Base-by-base conservation (phyloP, 108 stramenopile species). In the Aurantiochytrium sp. region DNA sequence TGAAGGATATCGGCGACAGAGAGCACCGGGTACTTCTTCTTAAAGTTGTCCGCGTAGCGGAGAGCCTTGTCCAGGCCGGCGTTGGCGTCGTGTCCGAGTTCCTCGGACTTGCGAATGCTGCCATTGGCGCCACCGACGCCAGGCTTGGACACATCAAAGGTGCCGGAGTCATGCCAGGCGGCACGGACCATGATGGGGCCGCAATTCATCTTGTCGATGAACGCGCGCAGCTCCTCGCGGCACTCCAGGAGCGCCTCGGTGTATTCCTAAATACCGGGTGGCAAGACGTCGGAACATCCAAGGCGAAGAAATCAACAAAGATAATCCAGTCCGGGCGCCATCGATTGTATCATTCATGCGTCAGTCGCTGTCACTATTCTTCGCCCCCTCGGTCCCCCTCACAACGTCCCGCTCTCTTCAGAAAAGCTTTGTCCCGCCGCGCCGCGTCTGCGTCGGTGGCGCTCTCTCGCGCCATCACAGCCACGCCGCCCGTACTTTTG, bases 1-100 rank as follows among this genome's bases (percentile, higher is more conserved):
- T 97, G 97, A 92, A 97, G 98, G 45, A 98, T 90, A 91, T 99
- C 99, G 12, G 96, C 97, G 89, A 98, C 97, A 10, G 96, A 94
- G 28, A 98, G 90, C 5, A 92, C 93, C 16, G 96, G 97, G 92
- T 96, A 93, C 91, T 97, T 95, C 28, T 94, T 93, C 92, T 97
- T 97, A 88, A 99, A 95, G 43, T 96, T 95, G 47, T 97, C 96
- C 49, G 98, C 89, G 44, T 96, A 89, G 51, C 92, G 89, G 58
- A 95, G 91, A 8, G 96, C 96, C 29, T 93, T 47, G 76, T 90
- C 93, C 87, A 97, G 93, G 58, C 98, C 98, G n/a, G 96, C 96
- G 88, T 99, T 99, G 60, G 97, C 98, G 5, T 95, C 98, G 89
- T 93, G 92, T 45, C 90, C 89, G 90, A 94, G 89, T 92, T 91